These are phyloP conservation scores for Debaryomyces castellii DNA, from an alignment of 805 yeast genomes.

Conservation along the genomic window DNA sequence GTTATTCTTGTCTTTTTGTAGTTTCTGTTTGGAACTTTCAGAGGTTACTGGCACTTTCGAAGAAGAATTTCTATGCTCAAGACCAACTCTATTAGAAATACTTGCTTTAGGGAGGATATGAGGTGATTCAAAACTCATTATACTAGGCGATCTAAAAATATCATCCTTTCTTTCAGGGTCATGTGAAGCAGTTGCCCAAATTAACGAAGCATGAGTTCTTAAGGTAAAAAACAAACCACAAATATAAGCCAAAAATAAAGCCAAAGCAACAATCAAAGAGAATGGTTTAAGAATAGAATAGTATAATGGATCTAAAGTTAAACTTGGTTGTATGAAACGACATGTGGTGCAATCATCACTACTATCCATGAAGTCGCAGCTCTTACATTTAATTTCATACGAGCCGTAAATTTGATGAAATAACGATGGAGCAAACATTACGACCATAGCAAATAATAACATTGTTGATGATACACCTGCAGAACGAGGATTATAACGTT, in stretches of 20 bases:
- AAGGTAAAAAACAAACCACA: conserved; percentile 91
- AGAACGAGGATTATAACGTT: conserved; percentile 90
- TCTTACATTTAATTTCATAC: conserved; percentile 70
- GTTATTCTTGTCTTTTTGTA: neutral
- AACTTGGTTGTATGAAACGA: conserved; percentile 73
- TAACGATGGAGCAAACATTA: conserved; percentile 89
- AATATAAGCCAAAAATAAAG: conserved; percentile 78
- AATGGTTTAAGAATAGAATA: conserved; percentile 74
- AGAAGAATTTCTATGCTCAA: conserved; percentile 7
- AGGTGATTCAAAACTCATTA: conserved; percentile 29
- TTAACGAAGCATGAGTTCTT: conserved; percentile 93
- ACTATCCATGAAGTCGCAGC: conserved; percentile 36
- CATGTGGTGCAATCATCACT: conserved; percentile 62
- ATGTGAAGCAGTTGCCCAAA: conserved; percentile 69
- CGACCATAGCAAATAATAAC: conserved; percentile 86
- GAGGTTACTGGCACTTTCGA: neutral
- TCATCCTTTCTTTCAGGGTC: conserved; percentile 30
- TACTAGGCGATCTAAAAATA: conserved; percentile 35
- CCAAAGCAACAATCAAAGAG: conserved; percentile 73
- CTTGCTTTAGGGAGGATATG: conserved; percentile 8
- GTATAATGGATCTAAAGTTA: conserved; percentile 68
- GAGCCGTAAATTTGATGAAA: conserved; percentile 89
- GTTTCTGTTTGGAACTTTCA: neutral
- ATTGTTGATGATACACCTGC: conserved; percentile 98
- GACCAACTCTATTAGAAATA: conserved; percentile 9